A percentile compares a stretch with the other conserved stretches of the same genome.
These are phyloP conservation scores for Colletotrichum sojae DNA, from an alignment of 2,329 filamentous ascomycete species.

Conservation along the genomic window DNA sequence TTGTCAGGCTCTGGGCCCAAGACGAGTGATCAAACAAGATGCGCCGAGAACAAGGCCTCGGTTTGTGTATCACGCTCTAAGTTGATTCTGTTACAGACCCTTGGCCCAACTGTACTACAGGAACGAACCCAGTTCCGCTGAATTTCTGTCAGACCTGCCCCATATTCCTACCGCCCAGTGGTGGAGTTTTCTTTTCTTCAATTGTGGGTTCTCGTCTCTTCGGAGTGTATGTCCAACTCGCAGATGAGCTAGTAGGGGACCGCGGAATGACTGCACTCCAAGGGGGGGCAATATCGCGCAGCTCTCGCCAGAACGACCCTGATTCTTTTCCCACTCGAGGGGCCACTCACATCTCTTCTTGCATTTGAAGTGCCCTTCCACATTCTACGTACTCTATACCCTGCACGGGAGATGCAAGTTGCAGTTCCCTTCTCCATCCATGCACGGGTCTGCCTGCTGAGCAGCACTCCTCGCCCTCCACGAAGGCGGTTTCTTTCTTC, in stretches of 20 bases:
- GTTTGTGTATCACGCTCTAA: neutral
- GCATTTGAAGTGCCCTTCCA: neutral
- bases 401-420: slow-evolving; percentile 1
- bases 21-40: neutral
- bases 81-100: neutral
- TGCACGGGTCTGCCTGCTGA: neutral
- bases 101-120: neutral
- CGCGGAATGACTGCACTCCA: neutral
- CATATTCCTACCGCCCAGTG: neutral
- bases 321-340: neutral
- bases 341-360: neutral
- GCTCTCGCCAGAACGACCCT: neutral
- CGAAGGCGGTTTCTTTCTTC: neutral
- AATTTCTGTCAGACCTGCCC: neutral
- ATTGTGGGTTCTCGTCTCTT: slow-evolving; percentile 17
- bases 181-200: slow-evolving; percentile 28
- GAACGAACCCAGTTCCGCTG: slow-evolving; percentile 6
- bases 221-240: neutral
- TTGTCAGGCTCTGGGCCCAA: neutral
- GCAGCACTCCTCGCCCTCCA: slow-evolving; percentile 5
- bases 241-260: slow-evolving; percentile 14
- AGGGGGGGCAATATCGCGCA: neutral
- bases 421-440: neutral
- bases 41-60: neutral
- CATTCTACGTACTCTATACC: neutral